Conservation (phyloP, 2,329 filamentous ascomycete species). For the Penicillium palitans region DNA sequence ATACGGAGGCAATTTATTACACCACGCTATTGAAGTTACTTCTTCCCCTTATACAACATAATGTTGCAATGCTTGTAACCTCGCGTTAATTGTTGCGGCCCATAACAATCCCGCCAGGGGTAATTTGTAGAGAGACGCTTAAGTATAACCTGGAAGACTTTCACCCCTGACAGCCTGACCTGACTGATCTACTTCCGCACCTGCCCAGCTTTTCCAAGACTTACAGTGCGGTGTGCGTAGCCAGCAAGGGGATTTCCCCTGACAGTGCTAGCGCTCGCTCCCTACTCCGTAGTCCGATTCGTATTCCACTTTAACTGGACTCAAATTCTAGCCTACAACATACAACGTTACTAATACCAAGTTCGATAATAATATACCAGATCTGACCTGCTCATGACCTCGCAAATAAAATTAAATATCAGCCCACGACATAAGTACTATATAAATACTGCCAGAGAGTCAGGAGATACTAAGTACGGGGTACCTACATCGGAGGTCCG, state of each 20-base stretch:
- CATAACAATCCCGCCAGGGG: not conserved
- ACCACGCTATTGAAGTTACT: slow-evolving; percentile 10
- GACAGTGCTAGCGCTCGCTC: not conserved
- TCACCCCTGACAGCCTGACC: not conserved
- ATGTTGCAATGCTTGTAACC: not conserved
- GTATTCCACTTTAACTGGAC: not conserved
- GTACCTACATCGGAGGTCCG: too few relatives aligned
- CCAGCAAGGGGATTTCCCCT: slow-evolving; percentile 11
- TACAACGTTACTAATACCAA: not conserved
- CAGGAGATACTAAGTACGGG: not conserved
- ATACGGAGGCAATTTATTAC: not conserved
- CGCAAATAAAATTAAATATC: slow-evolving; percentile 1
- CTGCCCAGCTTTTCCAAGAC: slow-evolving; percentile 6
- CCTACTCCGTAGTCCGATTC: not conserved
- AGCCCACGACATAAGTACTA: not conserved
- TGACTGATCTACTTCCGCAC: not conserved
- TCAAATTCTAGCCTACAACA: not conserved
- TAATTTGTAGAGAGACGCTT: not conserved
- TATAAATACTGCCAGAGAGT: too few relatives aligned
- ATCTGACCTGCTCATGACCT: not conserved
- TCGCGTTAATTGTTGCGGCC: not conserved
- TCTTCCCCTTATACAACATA: not conserved
- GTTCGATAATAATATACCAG: not conserved
- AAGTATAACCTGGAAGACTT: not conserved
- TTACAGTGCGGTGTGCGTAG: not conserved